Conservation (phyloP, 2,329 filamentous ascomycete species). For the Trichoderma simmonsii region DNA sequence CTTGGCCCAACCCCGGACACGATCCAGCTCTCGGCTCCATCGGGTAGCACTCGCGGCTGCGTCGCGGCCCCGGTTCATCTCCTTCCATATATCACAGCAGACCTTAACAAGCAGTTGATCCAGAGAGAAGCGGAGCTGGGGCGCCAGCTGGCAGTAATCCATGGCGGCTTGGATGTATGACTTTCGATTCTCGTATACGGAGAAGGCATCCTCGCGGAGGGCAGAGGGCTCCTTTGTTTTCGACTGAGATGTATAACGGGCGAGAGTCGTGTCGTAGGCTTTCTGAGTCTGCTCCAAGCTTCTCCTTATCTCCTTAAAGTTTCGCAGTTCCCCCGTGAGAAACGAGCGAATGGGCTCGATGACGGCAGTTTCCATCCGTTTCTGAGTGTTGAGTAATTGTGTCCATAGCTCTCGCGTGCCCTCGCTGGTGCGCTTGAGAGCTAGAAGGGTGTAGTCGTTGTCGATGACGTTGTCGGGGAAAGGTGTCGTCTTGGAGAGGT, state of each 20-base stretch:
- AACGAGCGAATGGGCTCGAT: constrained; percentile 81
- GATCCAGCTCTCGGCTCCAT: constrained; percentile 79
- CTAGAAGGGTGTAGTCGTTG: constrained; percentile 89
- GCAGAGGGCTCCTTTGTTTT: constrained; percentile 93
- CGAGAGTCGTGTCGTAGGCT: constrained; percentile 75
- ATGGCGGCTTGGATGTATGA: constrained; percentile 87
- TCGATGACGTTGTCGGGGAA: constrained; percentile 84
- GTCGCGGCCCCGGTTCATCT: constrained; percentile 73
- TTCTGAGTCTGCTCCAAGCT: constrained; percentile 77
- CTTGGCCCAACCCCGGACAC: constrained; percentile 86
- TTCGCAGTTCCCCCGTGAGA: constrained; percentile 71
- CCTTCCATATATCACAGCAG: constrained; percentile 83
- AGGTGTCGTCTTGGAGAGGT: constrained; percentile 70
- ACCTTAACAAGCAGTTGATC: constrained; percentile 84
- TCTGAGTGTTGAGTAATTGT: constrained; percentile 68
- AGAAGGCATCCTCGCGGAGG: constrained; percentile 90
- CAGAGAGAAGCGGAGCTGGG: constrained; percentile 77
- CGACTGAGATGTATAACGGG: constrained; percentile 77
- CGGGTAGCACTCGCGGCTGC: constrained; percentile 61
- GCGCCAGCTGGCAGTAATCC: constrained; percentile 87
- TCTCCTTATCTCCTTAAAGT: constrained; percentile 81
- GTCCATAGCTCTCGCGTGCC: constrained; percentile 86
- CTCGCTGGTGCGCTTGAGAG: constrained; percentile 80
- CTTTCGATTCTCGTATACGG: constrained; percentile 88
- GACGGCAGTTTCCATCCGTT: constrained; percentile 71